Evolutionary conservation across 257 asterid species (phyloP).

Genomic region (Primulina eburnea): DNA sequence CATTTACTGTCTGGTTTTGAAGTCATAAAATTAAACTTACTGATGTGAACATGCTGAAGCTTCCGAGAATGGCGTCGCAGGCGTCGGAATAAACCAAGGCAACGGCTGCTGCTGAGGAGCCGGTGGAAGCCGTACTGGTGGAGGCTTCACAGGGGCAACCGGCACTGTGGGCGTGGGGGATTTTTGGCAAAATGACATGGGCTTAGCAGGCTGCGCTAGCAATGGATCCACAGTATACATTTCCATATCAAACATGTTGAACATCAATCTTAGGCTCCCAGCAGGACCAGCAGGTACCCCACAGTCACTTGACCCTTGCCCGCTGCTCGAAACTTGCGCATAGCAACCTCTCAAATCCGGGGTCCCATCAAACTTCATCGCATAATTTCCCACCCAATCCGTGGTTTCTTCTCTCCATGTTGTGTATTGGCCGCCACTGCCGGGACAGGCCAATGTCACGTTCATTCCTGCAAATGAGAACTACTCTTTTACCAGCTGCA

Average conservation of each 20-base stretch:
- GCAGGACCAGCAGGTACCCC: slow-evolving; percentile 63
- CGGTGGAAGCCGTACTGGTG: slow-evolving; percentile 30
- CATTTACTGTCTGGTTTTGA: too few relatives aligned
- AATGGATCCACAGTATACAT: slow-evolving; percentile 75
- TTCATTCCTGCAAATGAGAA: slow-evolving; percentile 49
- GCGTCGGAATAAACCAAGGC: slow-evolving; percentile 41
- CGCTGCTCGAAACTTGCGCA: slow-evolving; percentile 53
- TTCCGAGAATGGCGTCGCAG: slow-evolving; percentile 49
- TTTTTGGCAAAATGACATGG: slow-evolving; percentile 61
- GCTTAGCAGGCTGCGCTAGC: slow-evolving; percentile 72
- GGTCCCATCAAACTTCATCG: slow-evolving; percentile 63
- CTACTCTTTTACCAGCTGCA: not conserved
- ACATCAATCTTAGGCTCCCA: slow-evolving; percentile 41
- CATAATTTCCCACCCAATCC: slow-evolving; percentile 65
- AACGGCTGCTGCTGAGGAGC: slow-evolving; percentile 18
- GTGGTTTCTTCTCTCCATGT: slow-evolving; percentile 67
- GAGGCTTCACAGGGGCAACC: slow-evolving; percentile 25
- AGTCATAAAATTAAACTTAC: slow-evolving; percentile 42
- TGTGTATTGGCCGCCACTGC: slow-evolving; percentile 56
- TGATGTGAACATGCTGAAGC: slow-evolving; percentile 78
- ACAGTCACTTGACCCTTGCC: slow-evolving; percentile 48
- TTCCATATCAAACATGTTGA: slow-evolving; percentile 56
- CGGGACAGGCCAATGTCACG: slow-evolving; percentile 74
- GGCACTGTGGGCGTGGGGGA: slow-evolving; percentile 34
- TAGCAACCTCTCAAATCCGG: slow-evolving; percentile 66